A percentile compares a stretch with the other conserved stretches of the same genome.
phyloP scores from a whole-genome alignment of 2,329 filamentous ascomycete genomes.

The Fusarium sp. region DNA sequence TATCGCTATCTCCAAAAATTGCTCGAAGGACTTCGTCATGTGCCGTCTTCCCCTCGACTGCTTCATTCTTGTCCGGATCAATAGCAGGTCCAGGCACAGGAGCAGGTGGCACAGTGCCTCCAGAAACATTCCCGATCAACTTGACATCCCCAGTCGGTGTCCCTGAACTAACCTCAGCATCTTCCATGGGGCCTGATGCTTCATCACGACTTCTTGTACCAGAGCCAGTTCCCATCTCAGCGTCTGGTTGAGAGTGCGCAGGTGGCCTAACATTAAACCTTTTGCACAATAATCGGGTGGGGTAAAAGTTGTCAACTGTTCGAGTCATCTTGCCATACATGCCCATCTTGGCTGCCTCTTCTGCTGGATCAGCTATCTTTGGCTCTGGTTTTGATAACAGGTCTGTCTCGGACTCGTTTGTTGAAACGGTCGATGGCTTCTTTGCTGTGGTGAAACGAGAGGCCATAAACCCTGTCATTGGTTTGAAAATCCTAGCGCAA shows the following conservation, averaged over 20 bases:
- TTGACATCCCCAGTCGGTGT: slow-evolving; percentile 16
- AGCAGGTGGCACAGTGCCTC: slow-evolving; percentile 1
- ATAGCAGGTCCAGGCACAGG: slow-evolving; percentile 49
- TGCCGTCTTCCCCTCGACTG: slow-evolving; percentile 76
- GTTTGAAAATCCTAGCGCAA: slow-evolving; percentile 81
- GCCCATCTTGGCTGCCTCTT: slow-evolving; percentile 86
- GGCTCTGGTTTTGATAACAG: slow-evolving; percentile 48
- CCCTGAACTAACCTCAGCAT: slow-evolving; percentile 5
- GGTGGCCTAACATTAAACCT: slow-evolving; percentile 89
- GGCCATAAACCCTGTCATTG: slow-evolving; percentile 92
- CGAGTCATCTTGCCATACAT: slow-evolving; percentile 95
- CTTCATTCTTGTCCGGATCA: slow-evolving; percentile 76
- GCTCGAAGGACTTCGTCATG: slow-evolving; percentile 86
- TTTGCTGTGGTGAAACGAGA: slow-evolving; percentile 86
- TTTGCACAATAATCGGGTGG: slow-evolving; percentile 89
- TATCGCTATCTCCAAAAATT: slow-evolving; percentile 91
- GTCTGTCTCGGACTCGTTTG: slow-evolving; percentile 35
- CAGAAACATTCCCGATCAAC: slow-evolving; percentile 26
- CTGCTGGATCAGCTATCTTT: slow-evolving; percentile 73
- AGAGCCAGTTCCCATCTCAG: slow-evolving; percentile 48
- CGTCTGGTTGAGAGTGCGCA: slow-evolving; percentile 69
- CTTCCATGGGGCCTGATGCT: slow-evolving; percentile 29
- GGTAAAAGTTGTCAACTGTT: slow-evolving; percentile 76
- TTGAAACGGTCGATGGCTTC: slow-evolving; percentile 51
- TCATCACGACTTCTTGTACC: slow-evolving; percentile 25